Percentiles rank a stretch among this genome's conserved stretches.
phyloP scores from a whole-genome alignment of 176 grass and related monocot species.

The Thinopyrum elongatum region DNA sequence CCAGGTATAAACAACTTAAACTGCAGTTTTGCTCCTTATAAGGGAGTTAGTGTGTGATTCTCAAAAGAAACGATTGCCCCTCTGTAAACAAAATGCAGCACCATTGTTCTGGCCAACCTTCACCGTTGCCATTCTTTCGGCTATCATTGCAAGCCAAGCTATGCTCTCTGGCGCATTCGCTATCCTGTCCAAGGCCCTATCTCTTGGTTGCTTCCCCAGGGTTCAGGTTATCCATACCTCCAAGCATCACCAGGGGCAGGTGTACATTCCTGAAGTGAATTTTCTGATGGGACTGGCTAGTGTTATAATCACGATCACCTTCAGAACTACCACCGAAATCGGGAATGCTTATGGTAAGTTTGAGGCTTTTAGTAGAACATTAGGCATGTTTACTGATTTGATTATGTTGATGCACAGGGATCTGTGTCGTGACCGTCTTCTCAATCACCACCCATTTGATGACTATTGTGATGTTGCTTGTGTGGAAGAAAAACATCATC shows the following conservation, averaged over 20 bases:
- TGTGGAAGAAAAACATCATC: constrained; percentile 58
- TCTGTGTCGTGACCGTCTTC: constrained; percentile 69
- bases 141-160: constrained; percentile 84
- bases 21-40: not conserved
- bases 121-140: constrained; percentile 60
- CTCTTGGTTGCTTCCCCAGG: constrained; percentile 73
- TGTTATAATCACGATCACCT: constrained; percentile 53
- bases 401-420: constrained; percentile 29
- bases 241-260: constrained; percentile 62
- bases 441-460: constrained; percentile 67
- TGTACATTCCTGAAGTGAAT: constrained; percentile 88
- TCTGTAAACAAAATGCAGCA: constrained; percentile 22
- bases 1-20: constrained; percentile 45
- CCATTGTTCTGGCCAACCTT: constrained; percentile 71
- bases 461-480: constrained; percentile 70
- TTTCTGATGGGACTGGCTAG: constrained; percentile 72
- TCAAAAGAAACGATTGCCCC: not conserved
- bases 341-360: constrained; percentile 69
- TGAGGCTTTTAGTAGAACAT: not conserved
- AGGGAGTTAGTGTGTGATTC: not conserved
- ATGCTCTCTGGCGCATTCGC: constrained; percentile 73
- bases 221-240: constrained; percentile 83
- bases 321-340: constrained; percentile 60
- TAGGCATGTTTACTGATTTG: not conserved
- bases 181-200: constrained; percentile 76